A percentile compares a stretch with the other conserved stretches of the same genome.
Evolutionary conservation across 2,329 filamentous ascomycete species (phyloP).

Genomic region (Penicillium psychrosexuale): DNA sequence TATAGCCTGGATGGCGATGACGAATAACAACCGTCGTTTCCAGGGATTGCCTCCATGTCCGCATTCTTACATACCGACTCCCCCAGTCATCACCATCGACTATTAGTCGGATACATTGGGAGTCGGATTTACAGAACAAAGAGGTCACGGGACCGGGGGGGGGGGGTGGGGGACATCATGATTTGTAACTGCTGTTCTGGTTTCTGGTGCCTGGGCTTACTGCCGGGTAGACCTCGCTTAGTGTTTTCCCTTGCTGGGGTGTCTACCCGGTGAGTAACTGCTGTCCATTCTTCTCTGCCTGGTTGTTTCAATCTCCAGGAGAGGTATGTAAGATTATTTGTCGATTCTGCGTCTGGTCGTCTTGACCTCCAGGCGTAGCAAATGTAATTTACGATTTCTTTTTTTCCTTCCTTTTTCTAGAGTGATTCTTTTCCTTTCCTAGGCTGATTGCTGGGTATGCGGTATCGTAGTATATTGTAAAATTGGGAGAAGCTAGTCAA

Average conservation of each 20-base stretch:
- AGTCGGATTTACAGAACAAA: background rate
- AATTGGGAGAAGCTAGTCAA: background rate
- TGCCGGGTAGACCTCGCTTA: background rate
- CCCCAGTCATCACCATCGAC: background rate
- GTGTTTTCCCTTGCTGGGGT: background rate
- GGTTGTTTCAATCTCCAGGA: background rate
- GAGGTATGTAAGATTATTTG: background rate
- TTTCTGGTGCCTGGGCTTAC: background rate
- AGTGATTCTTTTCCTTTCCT: no score
- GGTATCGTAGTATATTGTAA: background rate
- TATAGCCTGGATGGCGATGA: background rate
- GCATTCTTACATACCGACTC: background rate
- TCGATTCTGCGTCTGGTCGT: background rate
- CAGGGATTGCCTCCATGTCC: background rate
- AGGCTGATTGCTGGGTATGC: background rate
- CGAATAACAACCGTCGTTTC: background rate
- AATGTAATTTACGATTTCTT: background rate
- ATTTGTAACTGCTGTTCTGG: background rate
- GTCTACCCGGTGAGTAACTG: background rate
- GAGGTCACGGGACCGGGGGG: background rate
- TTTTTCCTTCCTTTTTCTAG: background rate
- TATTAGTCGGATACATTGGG: background rate
- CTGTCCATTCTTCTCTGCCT: background rate
- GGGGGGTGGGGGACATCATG: background rate
- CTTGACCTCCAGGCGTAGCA: background rate